phyloP scores from a whole-genome alignment of 2,329 filamentous ascomycete genomes.

The Apiospora phragmitis region DNA sequence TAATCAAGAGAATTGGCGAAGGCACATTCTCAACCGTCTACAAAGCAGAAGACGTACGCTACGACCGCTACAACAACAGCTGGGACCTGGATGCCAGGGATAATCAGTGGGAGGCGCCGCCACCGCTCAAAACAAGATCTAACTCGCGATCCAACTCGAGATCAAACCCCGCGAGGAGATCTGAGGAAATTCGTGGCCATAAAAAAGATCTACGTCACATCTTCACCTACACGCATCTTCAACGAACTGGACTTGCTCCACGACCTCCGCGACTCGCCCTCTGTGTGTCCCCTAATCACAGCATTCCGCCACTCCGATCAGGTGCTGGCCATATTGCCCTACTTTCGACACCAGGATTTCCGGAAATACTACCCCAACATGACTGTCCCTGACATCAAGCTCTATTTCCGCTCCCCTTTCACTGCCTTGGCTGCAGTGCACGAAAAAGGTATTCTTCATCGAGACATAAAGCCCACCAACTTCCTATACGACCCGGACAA shows the following conservation, averaged over 20 bases:
- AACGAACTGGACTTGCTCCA: conserved; percentile 95
- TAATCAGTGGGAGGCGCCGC: conserved; percentile 67
- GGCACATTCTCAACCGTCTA: conserved; percentile 99
- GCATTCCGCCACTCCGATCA: conserved; percentile 95
- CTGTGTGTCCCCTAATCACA: conserved; percentile 93
- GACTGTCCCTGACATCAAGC: conserved; percentile 79
- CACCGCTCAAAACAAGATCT: conserved; percentile 58
- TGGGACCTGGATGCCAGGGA: conserved; percentile 77
- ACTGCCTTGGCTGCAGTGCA: conserved; percentile 84
- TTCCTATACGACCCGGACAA: conserved; percentile 87
- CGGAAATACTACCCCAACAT: conserved; percentile 92
- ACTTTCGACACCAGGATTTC: conserved; percentile 95
- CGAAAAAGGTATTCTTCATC: conserved; percentile 80
- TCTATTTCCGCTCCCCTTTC: conserved; percentile 89
- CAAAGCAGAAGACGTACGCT: conserved; percentile 92
- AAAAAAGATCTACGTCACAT: conserved; percentile 99
- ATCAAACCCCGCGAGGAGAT: conserved; percentile 34
- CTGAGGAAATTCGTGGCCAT: conserved; percentile 84
- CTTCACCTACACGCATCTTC: conserved; percentile 86
- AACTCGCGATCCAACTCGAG: conserved; percentile 38
- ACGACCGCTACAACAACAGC: conserved; percentile 78
- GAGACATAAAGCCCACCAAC: conserved; percentile 97
- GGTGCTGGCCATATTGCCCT: conserved; percentile 90
- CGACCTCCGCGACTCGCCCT: conserved; percentile 78
- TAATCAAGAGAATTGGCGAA: conserved; percentile 97